Percentiles rank a stretch among this genome's conserved stretches.
Evolutionary conservation across 805 yeast species (phyloP).

Genomic region (Candida gorgasii): DNA sequence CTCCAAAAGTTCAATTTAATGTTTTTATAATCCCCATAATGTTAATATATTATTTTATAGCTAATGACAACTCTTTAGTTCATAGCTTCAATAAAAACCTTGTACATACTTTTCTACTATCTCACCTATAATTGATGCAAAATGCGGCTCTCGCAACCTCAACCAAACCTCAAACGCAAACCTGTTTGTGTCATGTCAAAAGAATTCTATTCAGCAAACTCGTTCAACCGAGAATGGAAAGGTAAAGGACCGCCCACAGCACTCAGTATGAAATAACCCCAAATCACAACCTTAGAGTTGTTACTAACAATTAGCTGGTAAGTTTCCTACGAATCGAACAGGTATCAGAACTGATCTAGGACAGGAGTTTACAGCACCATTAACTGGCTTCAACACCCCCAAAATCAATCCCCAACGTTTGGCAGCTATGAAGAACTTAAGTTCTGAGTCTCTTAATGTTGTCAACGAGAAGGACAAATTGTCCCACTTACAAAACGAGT

Average conservation of each 20-base stretch:
- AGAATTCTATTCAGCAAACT: conserved; percentile 7
- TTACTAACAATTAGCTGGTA: conserved; percentile 13
- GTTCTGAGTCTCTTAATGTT: neutral
- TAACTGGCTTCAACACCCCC: conserved; percentile 48
- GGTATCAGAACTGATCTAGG: neutral
- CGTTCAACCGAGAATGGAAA: conserved; percentile 1
- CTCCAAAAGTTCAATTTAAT: too few species aligned
- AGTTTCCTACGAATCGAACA: too few species aligned
- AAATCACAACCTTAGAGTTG: neutral
- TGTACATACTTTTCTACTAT: too few species aligned
- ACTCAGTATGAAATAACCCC: conserved; percentile 20
- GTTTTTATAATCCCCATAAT: too few species aligned
- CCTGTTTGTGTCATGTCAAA: conserved; percentile 5
- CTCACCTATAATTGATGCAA: too few species aligned
- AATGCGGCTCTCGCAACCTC: too few species aligned
- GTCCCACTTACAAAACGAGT: conserved; percentile 3
- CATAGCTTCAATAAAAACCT: too few species aligned
- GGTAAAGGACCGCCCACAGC: conserved; percentile 12
- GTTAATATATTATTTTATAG: too few species aligned
- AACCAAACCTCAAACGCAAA: too few species aligned
- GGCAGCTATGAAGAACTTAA: conserved; percentile 19
- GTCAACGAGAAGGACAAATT: neutral
- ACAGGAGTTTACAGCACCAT: conserved; percentile 15
- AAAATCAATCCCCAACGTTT: conserved; percentile 27
- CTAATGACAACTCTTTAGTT: neutral